Conservation (phyloP, 2,329 filamentous ascomycete genomes). For the Hymenoscyphus fraxineus region DNA sequence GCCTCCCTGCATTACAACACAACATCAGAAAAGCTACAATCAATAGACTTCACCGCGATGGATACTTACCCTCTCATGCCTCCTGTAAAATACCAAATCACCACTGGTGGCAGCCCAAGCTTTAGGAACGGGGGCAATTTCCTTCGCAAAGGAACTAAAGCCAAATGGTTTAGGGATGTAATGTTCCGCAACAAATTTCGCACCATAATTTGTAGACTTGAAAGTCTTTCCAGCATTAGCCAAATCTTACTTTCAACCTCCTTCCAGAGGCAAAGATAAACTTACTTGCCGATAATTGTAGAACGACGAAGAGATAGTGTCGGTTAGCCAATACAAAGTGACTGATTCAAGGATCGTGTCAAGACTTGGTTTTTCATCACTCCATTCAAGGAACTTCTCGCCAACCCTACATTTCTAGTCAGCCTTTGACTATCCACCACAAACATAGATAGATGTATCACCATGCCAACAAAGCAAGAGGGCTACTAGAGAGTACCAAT, state of each 20-base stretch:
- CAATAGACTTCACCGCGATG: neutral
- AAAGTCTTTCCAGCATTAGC: neutral
- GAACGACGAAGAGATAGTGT: constrained; percentile 44
- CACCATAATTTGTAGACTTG: neutral
- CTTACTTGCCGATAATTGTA: constrained; percentile 45
- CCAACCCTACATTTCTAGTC: constrained; percentile 3
- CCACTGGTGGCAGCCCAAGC: constrained; percentile 36
- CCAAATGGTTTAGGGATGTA: constrained; percentile 42
- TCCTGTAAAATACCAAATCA: constrained; percentile 38
- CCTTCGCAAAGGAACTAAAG: constrained; percentile 43
- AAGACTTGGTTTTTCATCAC: constrained; percentile 25
- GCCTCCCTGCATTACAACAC: constrained; percentile 38
- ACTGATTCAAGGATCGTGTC: constrained; percentile 47
- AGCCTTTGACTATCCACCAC: neutral
- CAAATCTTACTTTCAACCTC: neutral
- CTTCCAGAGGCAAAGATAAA: neutral
- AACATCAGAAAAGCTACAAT: neutral
- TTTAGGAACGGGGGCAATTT: constrained; percentile 40
- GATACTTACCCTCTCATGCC: constrained; percentile 35
- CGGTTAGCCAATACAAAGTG: constrained; percentile 54
- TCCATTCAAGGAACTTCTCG: constrained; percentile 53
- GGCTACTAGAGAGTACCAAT: constrained; percentile 48
- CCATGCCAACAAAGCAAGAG: constrained; percentile 55
- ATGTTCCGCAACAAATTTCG: neutral
- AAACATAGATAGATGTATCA: neutral